These are phyloP conservation scores for Brassica juncea DNA, from an alignment of 345 rosid genomes.

Conservation along the genomic window DNA sequence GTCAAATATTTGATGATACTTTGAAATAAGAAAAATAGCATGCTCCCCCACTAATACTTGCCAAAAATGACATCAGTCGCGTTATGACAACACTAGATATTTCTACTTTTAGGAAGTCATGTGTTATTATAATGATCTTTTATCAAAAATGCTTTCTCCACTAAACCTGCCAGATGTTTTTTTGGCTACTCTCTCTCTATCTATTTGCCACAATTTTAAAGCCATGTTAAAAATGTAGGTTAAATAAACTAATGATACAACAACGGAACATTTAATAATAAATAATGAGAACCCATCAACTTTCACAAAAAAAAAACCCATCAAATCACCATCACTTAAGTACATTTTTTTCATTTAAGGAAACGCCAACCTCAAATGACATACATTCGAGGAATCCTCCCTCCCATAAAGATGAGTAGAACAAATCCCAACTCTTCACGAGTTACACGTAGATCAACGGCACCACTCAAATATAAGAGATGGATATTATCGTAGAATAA, in stretches of 20 bases:
- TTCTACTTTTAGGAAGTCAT: slow-evolving; percentile 24
- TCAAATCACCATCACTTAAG: slow-evolving; percentile 16
- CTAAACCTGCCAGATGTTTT: slow-evolving; percentile 28
- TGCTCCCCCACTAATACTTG: slow-evolving; percentile 24
- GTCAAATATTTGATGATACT: slow-evolving; percentile 21
- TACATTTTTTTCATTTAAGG: slow-evolving; percentile 25
- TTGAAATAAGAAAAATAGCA: slow-evolving; percentile 14
- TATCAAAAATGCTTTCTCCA: slow-evolving; percentile 25
- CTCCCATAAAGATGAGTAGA: slow-evolving; percentile 5
- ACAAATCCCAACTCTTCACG: slow-evolving; percentile 13
- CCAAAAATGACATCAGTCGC: slow-evolving; percentile 24
- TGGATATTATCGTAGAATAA: not conserved
- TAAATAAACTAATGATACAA: not conserved
- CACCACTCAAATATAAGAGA: slow-evolving; percentile 12
- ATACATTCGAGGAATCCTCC: slow-evolving; percentile 17
- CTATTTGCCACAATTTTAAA: not conserved
- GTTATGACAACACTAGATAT: slow-evolving; percentile 22
- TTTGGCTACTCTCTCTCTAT: not conserved
- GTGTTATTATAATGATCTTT: not conserved
- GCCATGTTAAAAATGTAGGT: slow-evolving; percentile 1
- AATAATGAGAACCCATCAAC: slow-evolving; percentile 11
- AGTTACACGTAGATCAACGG: not conserved
- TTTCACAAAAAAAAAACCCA: not conserved
- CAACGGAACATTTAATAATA: not conserved
- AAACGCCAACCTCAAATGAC: slow-evolving; percentile 27